Conservation (phyloP, 2,329 filamentous ascomycete species). For the Trichocomaceae sp. region DNA sequence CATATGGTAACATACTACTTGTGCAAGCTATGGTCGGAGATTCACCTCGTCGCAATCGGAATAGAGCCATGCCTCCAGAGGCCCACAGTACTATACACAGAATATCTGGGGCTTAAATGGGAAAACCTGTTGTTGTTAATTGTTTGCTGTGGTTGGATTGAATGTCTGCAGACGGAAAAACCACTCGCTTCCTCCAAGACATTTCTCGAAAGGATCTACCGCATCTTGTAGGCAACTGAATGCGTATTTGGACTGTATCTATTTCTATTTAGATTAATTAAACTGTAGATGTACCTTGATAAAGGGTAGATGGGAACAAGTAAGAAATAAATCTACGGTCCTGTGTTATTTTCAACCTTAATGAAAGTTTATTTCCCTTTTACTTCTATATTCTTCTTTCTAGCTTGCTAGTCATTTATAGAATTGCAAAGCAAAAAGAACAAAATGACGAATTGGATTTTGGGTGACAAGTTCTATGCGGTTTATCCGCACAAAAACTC, state of each 20-base stretch:
- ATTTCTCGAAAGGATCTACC: neutral
- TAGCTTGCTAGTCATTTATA: neutral
- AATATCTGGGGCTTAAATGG: neutral
- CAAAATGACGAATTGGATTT: constrained; percentile 23
- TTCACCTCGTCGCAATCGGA: neutral
- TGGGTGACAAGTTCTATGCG: constrained; percentile 44
- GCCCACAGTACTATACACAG: neutral
- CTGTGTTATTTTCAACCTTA: neutral
- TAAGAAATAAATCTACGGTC: neutral
- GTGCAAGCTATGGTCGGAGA: neutral
- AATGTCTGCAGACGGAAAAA: constrained; percentile 1
- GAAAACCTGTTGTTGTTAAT: neutral
- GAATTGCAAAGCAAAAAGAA: neutral
- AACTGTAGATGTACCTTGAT: neutral
- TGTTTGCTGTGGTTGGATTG: neutral
- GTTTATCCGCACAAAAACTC: constrained; percentile 52
- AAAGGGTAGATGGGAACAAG: neutral
- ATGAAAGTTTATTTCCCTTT: neutral
- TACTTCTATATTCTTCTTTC: neutral
- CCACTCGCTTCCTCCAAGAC: neutral
- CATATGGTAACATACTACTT: neutral
- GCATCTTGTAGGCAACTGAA: neutral
- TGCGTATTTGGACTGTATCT: neutral
- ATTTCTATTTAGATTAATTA: neutral
- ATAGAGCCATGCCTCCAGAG: neutral